Percentiles rank a stretch among this genome's conserved stretches.
Conservation (phyloP, 2,329 filamentous ascomycete species). For the Graphilbum sp. region DNA sequence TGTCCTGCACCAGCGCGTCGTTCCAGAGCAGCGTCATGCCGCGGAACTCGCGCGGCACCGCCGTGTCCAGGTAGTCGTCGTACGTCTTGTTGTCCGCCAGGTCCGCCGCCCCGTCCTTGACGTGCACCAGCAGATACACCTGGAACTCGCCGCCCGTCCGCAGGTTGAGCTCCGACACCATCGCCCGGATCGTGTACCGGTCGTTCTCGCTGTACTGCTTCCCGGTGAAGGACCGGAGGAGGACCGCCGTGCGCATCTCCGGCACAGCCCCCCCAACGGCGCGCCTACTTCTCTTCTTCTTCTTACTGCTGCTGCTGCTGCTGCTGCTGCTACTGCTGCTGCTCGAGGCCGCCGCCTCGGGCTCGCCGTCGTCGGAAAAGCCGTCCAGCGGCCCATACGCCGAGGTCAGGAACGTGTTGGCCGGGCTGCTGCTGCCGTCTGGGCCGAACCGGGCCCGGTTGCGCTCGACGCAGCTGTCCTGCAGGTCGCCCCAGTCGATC, state of each 20-base stretch:
- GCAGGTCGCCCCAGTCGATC: slow-evolving; percentile 55
- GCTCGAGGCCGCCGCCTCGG: no score
- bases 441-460: slow-evolving; percentile 58
- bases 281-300: no score
- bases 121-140: slow-evolving; percentile 64
- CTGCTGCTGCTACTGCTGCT: no score
- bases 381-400: slow-evolving; percentile 1
- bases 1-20: slow-evolving; percentile 53
- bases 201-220: slow-evolving; percentile 67
- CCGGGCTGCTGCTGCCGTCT: slow-evolving; percentile 22
- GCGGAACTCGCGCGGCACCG: slow-evolving; percentile 30
- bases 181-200: slow-evolving; percentile 59
- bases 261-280: no score
- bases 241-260: slow-evolving; percentile 49
- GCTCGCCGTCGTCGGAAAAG: not conserved
- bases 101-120: slow-evolving; percentile 39
- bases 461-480: slow-evolving; percentile 44
- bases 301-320: no score
- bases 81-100: slow-evolving; percentile 46
- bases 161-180: slow-evolving; percentile 62
- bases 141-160: slow-evolving; percentile 68
- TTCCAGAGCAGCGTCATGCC: slow-evolving; percentile 62
- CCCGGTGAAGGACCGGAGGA: slow-evolving; percentile 61
- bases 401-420: slow-evolving; percentile 25
- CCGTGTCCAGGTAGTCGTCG: slow-evolving; percentile 34